These are phyloP conservation scores for Penstemon newberryi DNA, from an alignment of 257 asterid species.

Conservation along the genomic window DNA sequence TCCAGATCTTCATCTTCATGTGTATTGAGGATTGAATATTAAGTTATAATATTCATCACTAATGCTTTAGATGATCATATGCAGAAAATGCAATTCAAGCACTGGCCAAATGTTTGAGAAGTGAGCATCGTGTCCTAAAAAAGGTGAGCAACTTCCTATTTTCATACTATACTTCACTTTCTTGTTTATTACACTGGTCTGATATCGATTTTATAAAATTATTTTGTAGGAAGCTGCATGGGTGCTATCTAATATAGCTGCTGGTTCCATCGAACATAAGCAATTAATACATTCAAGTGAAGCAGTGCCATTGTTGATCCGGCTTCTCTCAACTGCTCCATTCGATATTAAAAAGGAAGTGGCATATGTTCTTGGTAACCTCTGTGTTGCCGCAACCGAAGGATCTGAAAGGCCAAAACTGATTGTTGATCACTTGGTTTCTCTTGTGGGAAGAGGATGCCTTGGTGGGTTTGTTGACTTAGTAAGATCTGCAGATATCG, in stretches of 20 bases:
- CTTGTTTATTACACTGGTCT: conserved; percentile 20
- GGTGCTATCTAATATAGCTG: conserved; percentile 89
- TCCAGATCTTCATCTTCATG: conserved; percentile 20
- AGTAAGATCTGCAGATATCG: conserved; percentile 83
- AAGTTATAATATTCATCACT: neutral
- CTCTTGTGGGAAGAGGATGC: conserved; percentile 77
- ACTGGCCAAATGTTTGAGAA: conserved; percentile 68
- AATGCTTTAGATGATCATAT: conserved; percentile 16
- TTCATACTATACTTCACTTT: neutral
- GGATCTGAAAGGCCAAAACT: conserved; percentile 67
- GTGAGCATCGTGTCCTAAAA: conserved; percentile 81
- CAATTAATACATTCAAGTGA: conserved; percentile 70
- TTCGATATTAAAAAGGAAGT: conserved; percentile 92
- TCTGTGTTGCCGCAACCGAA: conserved; percentile 74
- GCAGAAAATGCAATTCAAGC: conserved; percentile 67
- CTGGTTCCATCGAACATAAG: conserved; percentile 85
- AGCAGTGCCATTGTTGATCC: conserved; percentile 58
- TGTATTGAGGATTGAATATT: neutral
- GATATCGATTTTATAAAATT: neutral
- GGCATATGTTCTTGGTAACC: conserved; percentile 85
- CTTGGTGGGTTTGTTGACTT: conserved; percentile 73
- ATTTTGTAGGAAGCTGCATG: conserved; percentile 85
- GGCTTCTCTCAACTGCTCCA: conserved; percentile 68
- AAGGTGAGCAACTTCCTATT: conserved; percentile 47
- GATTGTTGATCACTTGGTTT: conserved; percentile 80